These are phyloP conservation scores for Amylostereum areolatum DNA, from an alignment of 1,284 basidiomycete genomes.

Conservation along the genomic window DNA sequence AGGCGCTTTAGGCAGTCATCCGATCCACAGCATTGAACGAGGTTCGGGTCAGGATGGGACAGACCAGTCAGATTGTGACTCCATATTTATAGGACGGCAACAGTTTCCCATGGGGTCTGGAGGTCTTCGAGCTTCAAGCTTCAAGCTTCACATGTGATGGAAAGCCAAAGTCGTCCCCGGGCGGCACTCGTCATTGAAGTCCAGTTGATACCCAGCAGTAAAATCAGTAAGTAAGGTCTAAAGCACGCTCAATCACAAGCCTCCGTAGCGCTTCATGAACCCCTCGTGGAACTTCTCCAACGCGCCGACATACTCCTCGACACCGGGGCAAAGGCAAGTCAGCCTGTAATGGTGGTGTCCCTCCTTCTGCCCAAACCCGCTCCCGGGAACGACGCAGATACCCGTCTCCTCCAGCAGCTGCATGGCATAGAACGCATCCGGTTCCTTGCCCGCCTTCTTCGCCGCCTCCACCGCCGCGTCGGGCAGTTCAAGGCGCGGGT, in stretches of 20 bases:
- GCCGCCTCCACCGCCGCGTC: constrained; percentile 71
- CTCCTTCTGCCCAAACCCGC: constrained; percentile 87
- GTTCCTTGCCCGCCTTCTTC: constrained; percentile 62
- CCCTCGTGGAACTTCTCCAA: constrained; percentile 80
- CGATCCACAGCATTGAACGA: too few species aligned
- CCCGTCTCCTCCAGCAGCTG: constrained; percentile 83
- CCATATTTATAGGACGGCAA: too few species aligned
- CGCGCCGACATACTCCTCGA: constrained; percentile 84
- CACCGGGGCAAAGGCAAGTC: constrained; percentile 85
- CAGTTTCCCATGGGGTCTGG: too few species aligned
- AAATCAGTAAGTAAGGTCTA: too few species aligned
- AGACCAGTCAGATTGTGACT: too few species aligned
- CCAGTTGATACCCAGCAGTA: too few species aligned
- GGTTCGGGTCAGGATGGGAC: too few species aligned
- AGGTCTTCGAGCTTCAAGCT: too few species aligned
- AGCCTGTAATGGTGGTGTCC: constrained; percentile 85
- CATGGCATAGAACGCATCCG: constrained; percentile 86
- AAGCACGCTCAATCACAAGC: not conserved
- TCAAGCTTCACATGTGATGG: too few species aligned
- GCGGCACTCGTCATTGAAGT: too few species aligned
- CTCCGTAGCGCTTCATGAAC: constrained; percentile 67
- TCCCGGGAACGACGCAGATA: constrained; percentile 89
- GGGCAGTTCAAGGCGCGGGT: constrained; percentile 72
- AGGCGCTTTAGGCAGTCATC: too few species aligned
- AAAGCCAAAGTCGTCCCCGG: too few species aligned